phyloP scores from a whole-genome alignment of 2,329 filamentous ascomycete species.

The Neonectria punicea region DNA sequence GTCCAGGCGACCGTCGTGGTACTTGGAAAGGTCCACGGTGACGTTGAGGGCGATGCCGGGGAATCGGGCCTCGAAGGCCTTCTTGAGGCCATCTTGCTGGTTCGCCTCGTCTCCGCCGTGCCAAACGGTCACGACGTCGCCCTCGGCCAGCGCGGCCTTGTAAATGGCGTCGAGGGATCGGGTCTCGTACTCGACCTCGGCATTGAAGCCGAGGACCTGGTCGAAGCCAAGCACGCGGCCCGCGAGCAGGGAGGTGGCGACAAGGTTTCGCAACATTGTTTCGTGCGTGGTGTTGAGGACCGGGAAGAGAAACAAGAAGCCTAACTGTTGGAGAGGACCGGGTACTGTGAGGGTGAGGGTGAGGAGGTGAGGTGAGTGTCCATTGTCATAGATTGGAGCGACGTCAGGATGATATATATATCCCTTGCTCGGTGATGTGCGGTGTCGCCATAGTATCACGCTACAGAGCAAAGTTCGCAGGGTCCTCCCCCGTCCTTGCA shows the following conservation, averaged over 20 bases:
- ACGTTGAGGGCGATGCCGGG: constrained; percentile 62
- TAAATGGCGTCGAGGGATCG: constrained; percentile 62
- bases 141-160: constrained; percentile 59
- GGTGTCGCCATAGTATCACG: not conserved
- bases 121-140: constrained; percentile 57
- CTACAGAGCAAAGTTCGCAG: not conserved
- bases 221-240: constrained; percentile 35
- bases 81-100: constrained; percentile 53
- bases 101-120: constrained; percentile 59
- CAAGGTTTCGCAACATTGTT: constrained; percentile 24
- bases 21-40: constrained; percentile 66
- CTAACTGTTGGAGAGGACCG: not conserved
- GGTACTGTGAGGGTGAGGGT: not conserved
- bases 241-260: constrained; percentile 20
- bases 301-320: not conserved
- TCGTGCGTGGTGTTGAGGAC: not conserved
- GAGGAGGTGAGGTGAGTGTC: not conserved
- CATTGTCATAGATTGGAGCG: not conserved
- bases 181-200: constrained; percentile 50
- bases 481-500: no score
- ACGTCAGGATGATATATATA: not conserved
- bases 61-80: constrained; percentile 58
- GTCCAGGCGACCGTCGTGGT: constrained; percentile 60
- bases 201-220: constrained; percentile 37
- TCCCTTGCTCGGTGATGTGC: not conserved